Evolutionary conservation across 176 grass and related monocot genomes (phyloP).

Genomic region (Panicum miliaceum): DNA sequence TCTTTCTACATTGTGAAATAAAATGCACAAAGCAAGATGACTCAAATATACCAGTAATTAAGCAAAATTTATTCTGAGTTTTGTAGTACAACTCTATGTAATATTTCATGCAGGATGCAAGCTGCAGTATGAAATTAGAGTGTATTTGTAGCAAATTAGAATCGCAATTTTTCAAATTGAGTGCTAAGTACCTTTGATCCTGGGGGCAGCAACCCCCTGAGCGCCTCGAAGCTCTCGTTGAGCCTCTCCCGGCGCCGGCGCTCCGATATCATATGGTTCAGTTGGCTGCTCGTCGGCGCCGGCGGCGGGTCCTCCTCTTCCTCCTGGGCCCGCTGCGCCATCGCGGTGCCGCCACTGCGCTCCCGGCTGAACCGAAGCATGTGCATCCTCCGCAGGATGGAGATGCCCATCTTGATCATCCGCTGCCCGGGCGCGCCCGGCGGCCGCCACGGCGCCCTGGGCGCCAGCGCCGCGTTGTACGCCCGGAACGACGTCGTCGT

Average conservation of each 20-base stretch:
- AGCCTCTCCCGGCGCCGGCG: conserved; percentile 68
- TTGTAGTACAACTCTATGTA: not conserved
- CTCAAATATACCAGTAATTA: not conserved
- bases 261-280: conserved; percentile 83
- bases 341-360: not conserved
- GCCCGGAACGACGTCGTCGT: conserved; percentile 47
- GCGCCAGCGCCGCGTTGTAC: conserved; percentile 58
- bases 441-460: not conserved
- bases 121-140: not conserved
- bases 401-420: conserved; percentile 70
- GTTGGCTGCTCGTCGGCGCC: conserved; percentile 60
- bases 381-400: conserved; percentile 49
- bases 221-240: conserved; percentile 71
- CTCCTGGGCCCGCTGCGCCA: not conserved
- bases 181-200: conserved; percentile 57
- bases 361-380: conserved; percentile 27
- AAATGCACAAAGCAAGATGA: not conserved
- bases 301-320: not conserved
- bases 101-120: conserved; percentile 6
- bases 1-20: conserved; percentile 51
- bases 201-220: conserved; percentile 60
- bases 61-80: not conserved
- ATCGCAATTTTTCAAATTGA: not conserved
- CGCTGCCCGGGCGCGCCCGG: conserved; percentile 44
- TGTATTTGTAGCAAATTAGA: not conserved